Conservation (phyloP, 2,329 filamentous ascomycete genomes). For the Ilyonectria destructans region DNA sequence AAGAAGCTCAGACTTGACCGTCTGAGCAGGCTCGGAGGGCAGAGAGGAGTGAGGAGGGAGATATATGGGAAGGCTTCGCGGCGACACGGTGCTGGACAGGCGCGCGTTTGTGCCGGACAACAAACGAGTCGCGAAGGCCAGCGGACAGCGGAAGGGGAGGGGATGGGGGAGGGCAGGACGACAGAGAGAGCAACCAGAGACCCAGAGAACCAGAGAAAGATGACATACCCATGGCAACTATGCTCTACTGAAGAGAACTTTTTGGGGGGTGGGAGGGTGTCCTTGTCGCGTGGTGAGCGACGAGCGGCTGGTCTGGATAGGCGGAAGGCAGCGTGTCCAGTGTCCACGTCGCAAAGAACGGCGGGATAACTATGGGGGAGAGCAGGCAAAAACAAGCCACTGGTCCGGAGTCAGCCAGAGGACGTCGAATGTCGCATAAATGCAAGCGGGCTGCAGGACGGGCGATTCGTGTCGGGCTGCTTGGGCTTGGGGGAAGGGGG, state of each 20-base stretch:
- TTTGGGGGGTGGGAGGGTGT: slow-evolving; percentile 46
- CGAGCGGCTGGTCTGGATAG: slow-evolving; percentile 48
- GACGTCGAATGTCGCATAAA: slow-evolving; percentile 53
- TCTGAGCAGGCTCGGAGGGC: slow-evolving; percentile 7
- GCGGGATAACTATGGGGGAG: slow-evolving; percentile 46
- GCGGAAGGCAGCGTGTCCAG: slow-evolving; percentile 41
- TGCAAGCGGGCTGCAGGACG: slow-evolving; percentile 52
- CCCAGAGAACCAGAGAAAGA: slow-evolving; percentile 33
- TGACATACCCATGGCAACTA: slow-evolving; percentile 51
- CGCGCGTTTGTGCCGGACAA: slow-evolving; percentile 39
- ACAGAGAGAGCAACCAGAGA: slow-evolving; percentile 32
- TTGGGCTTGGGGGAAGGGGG: slow-evolving; percentile 38
- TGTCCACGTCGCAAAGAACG: slow-evolving; percentile 46
- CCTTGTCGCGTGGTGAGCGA: slow-evolving; percentile 50
- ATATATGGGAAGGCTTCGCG: slow-evolving; percentile 29
- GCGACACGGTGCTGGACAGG: slow-evolving; percentile 42
- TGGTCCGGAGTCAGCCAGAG: slow-evolving; percentile 51
- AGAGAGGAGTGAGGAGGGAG: slow-evolving; percentile 3
- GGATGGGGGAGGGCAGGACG: not conserved
- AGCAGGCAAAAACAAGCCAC: slow-evolving; percentile 50
- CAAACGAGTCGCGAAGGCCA: slow-evolving; percentile 15
- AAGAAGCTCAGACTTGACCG: slow-evolving; percentile 36
- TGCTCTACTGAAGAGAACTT: slow-evolving; percentile 45
- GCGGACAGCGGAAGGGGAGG: not conserved
- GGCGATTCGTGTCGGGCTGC: slow-evolving; percentile 46